phyloP scores from a whole-genome alignment of 192 early-diverging fungal species.

The Backusella liffmaniae region DNA sequence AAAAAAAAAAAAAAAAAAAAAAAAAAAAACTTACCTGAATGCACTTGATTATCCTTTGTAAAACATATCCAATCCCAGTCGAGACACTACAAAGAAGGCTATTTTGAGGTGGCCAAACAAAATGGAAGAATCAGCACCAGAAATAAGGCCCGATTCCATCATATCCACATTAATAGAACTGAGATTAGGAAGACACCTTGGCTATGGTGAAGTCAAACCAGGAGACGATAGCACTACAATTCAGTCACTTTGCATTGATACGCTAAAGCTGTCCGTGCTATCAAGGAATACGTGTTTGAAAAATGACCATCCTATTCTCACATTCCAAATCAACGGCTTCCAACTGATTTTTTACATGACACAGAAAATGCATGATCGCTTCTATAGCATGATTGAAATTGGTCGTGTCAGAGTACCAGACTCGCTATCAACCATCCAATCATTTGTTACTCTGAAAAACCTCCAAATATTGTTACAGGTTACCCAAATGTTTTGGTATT shows the following conservation, averaged over 20 bases:
- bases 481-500: not conserved
- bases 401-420: not conserved
- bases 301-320: constrained; percentile 3
- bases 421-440: no score
- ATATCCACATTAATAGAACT: constrained; percentile 11
- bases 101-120: constrained; percentile 8
- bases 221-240: not conserved
- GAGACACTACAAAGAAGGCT: constrained; percentile 4
- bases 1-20: no score
- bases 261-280: constrained; percentile 3
- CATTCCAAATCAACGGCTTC: constrained; percentile 3
- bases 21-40: no score
- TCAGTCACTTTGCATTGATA: not conserved
- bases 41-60: no score
- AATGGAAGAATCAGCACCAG: not conserved
- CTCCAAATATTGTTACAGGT: no score
- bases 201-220: constrained; percentile 13
- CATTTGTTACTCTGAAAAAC: no score
- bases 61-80: no score
- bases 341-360: constrained; percentile 6
- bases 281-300: constrained; percentile 5
- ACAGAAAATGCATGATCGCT: not conserved
- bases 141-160: not conserved
- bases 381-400: not conserved
- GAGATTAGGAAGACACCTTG: constrained; percentile 4